Percentiles rank a stretch among this genome's conserved stretches.
Conservation (phyloP, 495 filamentous ascomycete genomes). For the Tuber indicum region DNA sequence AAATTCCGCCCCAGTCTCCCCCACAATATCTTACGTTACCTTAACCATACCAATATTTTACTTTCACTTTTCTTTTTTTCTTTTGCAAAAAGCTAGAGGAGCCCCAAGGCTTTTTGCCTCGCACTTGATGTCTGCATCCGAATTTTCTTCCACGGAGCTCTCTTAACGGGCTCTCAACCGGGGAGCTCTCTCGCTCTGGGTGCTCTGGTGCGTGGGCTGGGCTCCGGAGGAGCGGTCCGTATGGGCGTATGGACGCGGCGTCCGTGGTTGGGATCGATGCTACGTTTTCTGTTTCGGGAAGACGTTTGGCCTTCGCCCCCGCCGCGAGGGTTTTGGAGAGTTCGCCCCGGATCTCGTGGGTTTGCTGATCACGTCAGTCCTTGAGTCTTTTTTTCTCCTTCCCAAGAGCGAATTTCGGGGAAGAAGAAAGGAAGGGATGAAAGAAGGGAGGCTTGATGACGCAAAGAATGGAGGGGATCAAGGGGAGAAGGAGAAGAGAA, state of each 20-base stretch:
- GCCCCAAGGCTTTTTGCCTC: not conserved
- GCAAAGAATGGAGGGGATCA: not conserved
- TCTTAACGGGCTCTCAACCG: not conserved
- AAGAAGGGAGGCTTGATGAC: not conserved
- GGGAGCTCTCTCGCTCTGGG: not conserved
- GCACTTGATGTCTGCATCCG: not conserved
- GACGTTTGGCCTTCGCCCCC: not conserved
- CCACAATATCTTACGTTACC: not conserved
- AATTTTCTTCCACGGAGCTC: not conserved
- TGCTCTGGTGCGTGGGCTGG: not conserved
- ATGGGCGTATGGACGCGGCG: not conserved
- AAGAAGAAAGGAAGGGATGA: not conserved
- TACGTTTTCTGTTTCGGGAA: not conserved
- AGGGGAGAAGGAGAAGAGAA: not conserved
- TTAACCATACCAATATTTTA: not conserved
- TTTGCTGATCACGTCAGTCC: not conserved
- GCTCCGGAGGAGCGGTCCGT: not conserved
- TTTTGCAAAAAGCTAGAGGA: constrained; percentile 6
- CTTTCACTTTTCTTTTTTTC: not conserved
- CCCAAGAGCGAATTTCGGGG: not conserved
- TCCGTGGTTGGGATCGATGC: not conserved
- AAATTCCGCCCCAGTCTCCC: not conserved
- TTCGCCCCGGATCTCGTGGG: not conserved
- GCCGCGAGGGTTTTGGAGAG: not conserved
- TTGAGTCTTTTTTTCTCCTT: constrained; percentile 4